Conservation (phyloP, 768 basidiomycete species). For the Tephrocybe sp. region DNA sequence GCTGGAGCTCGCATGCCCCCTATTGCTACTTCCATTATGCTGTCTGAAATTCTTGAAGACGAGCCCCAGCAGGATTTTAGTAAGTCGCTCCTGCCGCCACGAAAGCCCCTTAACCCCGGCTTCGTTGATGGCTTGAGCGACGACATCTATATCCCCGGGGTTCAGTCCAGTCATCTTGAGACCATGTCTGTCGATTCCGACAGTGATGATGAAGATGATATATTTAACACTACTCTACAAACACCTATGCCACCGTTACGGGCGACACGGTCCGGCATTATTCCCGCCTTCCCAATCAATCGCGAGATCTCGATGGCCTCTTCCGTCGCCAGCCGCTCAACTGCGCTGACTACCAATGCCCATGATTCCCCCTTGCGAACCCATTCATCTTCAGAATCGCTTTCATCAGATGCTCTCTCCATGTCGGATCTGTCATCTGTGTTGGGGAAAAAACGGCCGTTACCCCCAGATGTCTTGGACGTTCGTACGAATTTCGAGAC, state of each 20-base stretch:
- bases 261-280: conserved; percentile 10
- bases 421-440: conserved; percentile 34
- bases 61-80: conserved; percentile 59
- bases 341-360: conserved; percentile 38
- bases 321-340: conserved; percentile 27
- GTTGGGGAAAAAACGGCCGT: conserved; percentile 43
- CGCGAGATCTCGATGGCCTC: conserved; percentile 18
- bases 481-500: conserved; percentile 21
- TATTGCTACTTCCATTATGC: conserved; percentile 16
- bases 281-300: conserved; percentile 8
- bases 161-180: conserved; percentile 27
- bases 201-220: conserved; percentile 49
- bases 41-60: conserved; percentile 42
- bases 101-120: conserved; percentile 60
- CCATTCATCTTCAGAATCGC: conserved; percentile 42
- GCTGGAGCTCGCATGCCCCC: not conserved
- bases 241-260: conserved; percentile 47
- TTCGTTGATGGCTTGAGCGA: conserved; percentile 65
- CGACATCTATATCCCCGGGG: conserved; percentile 39
- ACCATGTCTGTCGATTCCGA: conserved; percentile 31
- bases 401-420: conserved; percentile 28
- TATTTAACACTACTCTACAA: conserved; percentile 65
- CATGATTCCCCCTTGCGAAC: conserved; percentile 38
- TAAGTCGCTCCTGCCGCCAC: conserved; percentile 66
- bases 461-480: conserved; percentile 23